Conservation (phyloP, 352 stramenopile genomes). For the Phytopythium oedochilum region DNA sequence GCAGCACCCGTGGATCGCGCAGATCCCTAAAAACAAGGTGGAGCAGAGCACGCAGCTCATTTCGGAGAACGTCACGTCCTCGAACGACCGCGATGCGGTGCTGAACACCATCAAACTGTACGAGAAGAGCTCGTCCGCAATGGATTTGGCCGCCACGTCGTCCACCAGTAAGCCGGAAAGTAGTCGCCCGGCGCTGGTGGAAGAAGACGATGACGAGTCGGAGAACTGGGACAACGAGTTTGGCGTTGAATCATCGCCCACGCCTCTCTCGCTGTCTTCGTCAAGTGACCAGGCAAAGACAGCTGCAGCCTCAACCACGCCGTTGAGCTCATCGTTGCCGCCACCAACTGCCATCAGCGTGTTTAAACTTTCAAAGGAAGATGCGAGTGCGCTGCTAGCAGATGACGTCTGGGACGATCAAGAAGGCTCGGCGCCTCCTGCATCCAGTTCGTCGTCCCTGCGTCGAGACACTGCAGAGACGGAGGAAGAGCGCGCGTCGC, state of each 20-base stretch:
- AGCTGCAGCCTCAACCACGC: not conserved
- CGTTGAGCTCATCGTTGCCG: not conserved
- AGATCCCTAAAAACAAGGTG: constrained; percentile 86
- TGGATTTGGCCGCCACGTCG: constrained; percentile 10
- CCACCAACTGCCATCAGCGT: constrained; percentile 1
- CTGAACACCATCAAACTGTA: constrained; percentile 87
- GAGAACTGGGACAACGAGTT: constrained; percentile 88
- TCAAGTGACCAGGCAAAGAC: not conserved
- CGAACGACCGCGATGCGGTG: constrained; percentile 68
- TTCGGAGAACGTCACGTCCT: constrained; percentile 69
- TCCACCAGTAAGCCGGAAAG: constrained; percentile 11
- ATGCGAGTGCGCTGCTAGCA: constrained; percentile 61
- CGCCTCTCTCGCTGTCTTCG: constrained; percentile 16
- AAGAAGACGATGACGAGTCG: constrained; percentile 41
- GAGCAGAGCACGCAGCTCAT: constrained; percentile 84
- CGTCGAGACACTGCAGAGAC: not conserved
- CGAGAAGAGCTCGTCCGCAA: constrained; percentile 44
- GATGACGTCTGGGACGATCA: constrained; percentile 73
- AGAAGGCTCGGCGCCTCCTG: not conserved
- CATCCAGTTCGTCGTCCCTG: not conserved
- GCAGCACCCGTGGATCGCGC: constrained; percentile 86
- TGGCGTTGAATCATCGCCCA: constrained; percentile 39
- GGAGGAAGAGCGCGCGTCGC: constrained; percentile 1
- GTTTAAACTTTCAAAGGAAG: constrained; percentile 77
- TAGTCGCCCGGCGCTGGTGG: constrained; percentile 5